phyloP scores from a whole-genome alignment of 768 basidiomycete species.

The Mycena latifolia region DNA sequence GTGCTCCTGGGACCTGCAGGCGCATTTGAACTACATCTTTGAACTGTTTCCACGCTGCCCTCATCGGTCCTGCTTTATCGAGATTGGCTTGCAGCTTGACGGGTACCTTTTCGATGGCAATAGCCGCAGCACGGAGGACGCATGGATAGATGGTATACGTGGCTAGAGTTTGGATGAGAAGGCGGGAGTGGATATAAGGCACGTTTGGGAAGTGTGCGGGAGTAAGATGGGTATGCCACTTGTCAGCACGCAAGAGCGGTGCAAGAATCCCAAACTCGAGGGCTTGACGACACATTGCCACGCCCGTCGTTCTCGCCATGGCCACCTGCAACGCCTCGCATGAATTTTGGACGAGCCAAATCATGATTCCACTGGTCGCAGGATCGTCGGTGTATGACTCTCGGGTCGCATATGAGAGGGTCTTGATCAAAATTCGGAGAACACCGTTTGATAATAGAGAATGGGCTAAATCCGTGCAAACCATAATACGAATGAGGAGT shows the following conservation, averaged over 20 bases:
- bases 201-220: conserved; percentile 15
- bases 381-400: conserved; percentile 27
- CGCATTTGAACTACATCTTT: conserved; percentile 16
- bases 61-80: conserved; percentile 23
- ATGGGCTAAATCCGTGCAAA: conserved; percentile 12
- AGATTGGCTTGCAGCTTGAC: conserved; percentile 18
- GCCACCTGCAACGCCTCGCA: conserved; percentile 21
- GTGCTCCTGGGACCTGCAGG: conserved; percentile 18
- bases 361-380: conserved; percentile 20
- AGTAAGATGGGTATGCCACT: conserved; percentile 22
- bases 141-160: conserved; percentile 26
- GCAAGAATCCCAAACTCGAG: conserved; percentile 21
- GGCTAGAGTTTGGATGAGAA: conserved; percentile 23
- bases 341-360: conserved; percentile 19
- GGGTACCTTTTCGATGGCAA: conserved; percentile 19
- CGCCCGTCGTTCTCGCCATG: conserved; percentile 9
- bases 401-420: conserved; percentile 16
- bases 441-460: conserved; percentile 11
- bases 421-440: conserved; percentile 15
- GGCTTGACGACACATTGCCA: conserved; percentile 14
- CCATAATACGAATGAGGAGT: conserved; percentile 14
- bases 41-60: conserved; percentile 7
- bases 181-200: conserved; percentile 20
- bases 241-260: conserved; percentile 19
- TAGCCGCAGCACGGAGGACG: conserved; percentile 19